These are phyloP conservation scores for Kentomonas sorsogonicus DNA, from an alignment of 208 protist species.

Conservation along the genomic window DNA sequence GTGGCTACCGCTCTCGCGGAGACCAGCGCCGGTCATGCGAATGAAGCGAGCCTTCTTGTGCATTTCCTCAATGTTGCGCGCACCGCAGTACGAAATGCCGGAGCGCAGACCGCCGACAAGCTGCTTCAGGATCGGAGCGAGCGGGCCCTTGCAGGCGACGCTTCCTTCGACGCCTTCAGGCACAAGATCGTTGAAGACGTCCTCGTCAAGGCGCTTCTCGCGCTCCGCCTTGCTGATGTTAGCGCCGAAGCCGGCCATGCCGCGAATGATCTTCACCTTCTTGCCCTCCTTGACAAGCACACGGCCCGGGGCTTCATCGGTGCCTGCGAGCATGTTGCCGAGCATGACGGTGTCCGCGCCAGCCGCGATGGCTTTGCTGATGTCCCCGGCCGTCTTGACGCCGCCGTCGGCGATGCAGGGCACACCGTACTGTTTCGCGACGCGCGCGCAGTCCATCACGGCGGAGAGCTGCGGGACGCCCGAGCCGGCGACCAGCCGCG, in stretches of 20 bases:
- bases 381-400: conserved; percentile 73
- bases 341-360: conserved; percentile 88
- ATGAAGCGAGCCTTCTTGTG: conserved; percentile 74
- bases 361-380: conserved; percentile 86
- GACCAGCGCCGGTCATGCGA: conserved; percentile 73
- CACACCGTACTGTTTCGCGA: conserved; percentile 56
- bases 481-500: conserved; percentile 76
- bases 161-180: conserved; percentile 87
- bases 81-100: conserved; percentile 89
- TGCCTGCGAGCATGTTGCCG: conserved; percentile 86
- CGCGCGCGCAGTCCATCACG: conserved; percentile 64
- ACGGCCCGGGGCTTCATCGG: conserved; percentile 81
- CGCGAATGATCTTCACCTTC: conserved; percentile 90
- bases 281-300: conserved; percentile 88
- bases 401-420: conserved; percentile 90
- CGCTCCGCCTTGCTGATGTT: conserved; percentile 89
- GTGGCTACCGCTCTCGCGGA: conserved; percentile 84
- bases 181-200: conserved; percentile 83
- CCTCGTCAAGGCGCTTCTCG: conserved; percentile 71
- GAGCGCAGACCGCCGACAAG: conserved; percentile 86
- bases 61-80: conserved; percentile 72
- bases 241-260: conserved; percentile 88
- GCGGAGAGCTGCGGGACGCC: conserved; percentile 87
- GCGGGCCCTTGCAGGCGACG: conserved; percentile 78
- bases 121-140: conserved; percentile 73